Evolutionary conservation across 305 asterid genomes (phyloP).

Genomic region (Nicotiana rustica): DNA sequence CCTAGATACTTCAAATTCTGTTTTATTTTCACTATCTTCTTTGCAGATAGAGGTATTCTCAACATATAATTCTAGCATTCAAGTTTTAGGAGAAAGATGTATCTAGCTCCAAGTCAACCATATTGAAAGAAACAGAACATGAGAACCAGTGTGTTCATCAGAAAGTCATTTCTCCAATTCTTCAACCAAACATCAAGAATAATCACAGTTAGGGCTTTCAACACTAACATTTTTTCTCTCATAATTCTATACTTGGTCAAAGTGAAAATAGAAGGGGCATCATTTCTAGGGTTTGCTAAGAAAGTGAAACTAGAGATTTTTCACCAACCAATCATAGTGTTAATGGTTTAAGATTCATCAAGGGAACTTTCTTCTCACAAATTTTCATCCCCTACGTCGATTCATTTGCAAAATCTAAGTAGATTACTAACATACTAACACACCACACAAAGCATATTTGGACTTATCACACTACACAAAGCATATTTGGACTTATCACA

Average conservation of each 20-base stretch:
- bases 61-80: not conserved
- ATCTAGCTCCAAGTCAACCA: not conserved
- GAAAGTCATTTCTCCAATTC: slow-evolving; percentile 10
- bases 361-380: slow-evolving; percentile 10
- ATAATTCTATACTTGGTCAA: not conserved
- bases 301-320: not conserved
- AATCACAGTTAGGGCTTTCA: not conserved
- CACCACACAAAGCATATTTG: not conserved
- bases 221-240: slow-evolving; percentile 12
- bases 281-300: not conserved
- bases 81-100: not conserved
- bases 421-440: not conserved
- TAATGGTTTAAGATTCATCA: not conserved
- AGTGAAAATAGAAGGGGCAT: not conserved
- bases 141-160: not conserved
- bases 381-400: not conserved
- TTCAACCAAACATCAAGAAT: slow-evolving; percentile 17
- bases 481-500: no score
- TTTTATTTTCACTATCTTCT: not conserved
- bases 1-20: slow-evolving; percentile 23
- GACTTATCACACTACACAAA: no score
- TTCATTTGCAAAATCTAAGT: not conserved
- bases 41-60: not conserved
- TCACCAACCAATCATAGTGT: not conserved
- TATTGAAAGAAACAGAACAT: slow-evolving; percentile 14